Evolutionary conservation across 805 yeast genomes (phyloP).

Genomic region (Saturnispora besseyi): DNA sequence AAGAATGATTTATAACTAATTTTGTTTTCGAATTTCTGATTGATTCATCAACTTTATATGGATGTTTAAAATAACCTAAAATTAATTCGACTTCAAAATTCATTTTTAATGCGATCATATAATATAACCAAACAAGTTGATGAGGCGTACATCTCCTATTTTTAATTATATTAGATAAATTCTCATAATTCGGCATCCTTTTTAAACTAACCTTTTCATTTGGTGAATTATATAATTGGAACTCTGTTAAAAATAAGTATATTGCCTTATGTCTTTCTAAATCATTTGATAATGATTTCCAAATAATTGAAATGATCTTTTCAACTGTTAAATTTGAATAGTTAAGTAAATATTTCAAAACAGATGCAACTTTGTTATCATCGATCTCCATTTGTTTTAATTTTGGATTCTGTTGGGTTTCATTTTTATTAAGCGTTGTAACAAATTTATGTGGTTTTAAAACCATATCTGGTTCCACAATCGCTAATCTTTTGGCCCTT

Average conservation of each 20-base stretch:
- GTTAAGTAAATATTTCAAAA: conserved; percentile 36
- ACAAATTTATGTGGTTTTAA: conserved; percentile 51
- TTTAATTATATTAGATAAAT: conserved; percentile 23
- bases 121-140: conserved; percentile 71
- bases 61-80: conserved; percentile 75
- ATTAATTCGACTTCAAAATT: conserved; percentile 70
- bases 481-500: conserved; percentile 56
- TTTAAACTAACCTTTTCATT: conserved; percentile 28
- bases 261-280: conserved; percentile 59
- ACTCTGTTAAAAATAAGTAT: conserved; percentile 51
- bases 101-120: conserved; percentile 59
- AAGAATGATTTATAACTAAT: conserved; percentile 66
- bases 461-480: conserved; percentile 51
- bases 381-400: conserved; percentile 19
- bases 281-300: conserved; percentile 42
- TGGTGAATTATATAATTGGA: conserved; percentile 33
- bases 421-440: conserved; percentile 40
- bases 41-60: conserved; percentile 45
- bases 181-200: conserved; percentile 20
- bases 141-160: conserved; percentile 29
- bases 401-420: conserved; percentile 19
- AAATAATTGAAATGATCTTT: conserved; percentile 39
- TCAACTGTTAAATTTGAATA: conserved; percentile 28
- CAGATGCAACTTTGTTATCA: not conserved
- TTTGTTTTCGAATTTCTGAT: conserved; percentile 29